Base-by-base conservation (phyloP, 2,329 filamentous ascomycete species). In the Cladobotryum protrusum region DNA sequence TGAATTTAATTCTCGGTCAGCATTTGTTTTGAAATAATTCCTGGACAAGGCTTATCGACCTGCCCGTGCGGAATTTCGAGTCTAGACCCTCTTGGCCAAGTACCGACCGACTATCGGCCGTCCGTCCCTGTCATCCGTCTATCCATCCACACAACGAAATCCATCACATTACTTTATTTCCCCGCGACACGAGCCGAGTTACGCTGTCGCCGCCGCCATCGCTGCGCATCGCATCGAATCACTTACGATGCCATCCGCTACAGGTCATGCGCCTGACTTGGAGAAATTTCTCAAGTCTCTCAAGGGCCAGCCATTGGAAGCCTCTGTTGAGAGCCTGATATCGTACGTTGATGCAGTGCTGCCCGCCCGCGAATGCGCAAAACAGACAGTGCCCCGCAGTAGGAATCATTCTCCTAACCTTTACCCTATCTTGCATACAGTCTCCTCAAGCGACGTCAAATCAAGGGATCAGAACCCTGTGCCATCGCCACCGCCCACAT, bases 401-500 rank as follows among this genome's bases (percentile, higher is more conserved):
- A 29, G 24, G 24, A 29, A 29, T 37, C 35, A 2, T 17, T 17
- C 35, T 17, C 35, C 35, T 17, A 17, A 17, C 17, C 35, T 37
- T 9, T 37, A 17, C 35, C 35, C 35, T 37, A 45, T 40, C 39
- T 43, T 32, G 8, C 19, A 13, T 56, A 17, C 59, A 93, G 89
- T 47, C 83, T 96, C 17, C 79, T 99, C 57, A 96, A 96, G 70
- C 79, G 91, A 65, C 79, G 91, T 60, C 92, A 97, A 65, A 95
- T 99, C 62, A 82, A 81, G 54, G 89, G 89, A 57, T 89, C 91
- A 43, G 83, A 93, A 67, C 82, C 87, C 67, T 96, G 91, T 70
- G 93, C 93, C 50, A 83, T 93, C 52, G 91, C 91, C 54, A 97
- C 92, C 3, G 88, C 91, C 18, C 87, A 95, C 60, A 83, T 97